Base-by-base conservation (phyloP, 306 rosid species). In the Citrullus colocynthis region DNA sequence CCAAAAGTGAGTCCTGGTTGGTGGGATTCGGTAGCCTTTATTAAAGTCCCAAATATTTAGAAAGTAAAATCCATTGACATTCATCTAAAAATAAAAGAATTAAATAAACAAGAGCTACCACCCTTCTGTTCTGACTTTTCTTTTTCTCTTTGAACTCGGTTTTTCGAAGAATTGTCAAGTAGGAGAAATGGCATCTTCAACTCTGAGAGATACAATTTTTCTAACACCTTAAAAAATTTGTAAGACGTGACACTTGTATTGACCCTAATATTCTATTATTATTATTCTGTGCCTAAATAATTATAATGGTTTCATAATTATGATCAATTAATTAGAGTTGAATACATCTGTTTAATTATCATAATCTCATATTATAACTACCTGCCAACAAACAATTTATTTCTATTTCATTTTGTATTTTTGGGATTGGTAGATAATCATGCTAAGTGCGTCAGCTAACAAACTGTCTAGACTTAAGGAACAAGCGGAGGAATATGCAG, bases 401-500 rank as follows among this genome's bases (percentile, higher is more conserved):
- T 74, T 17, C 20, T n/a, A 34, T 56, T 56, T 36, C 6, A 76
- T 30, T 77, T 15, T 21, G 28, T 9, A 17, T 60, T 10, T 13
- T 9, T 52, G 21, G 20, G 80, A 59, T 80, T 80, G 49, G 37
- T 85, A 96, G 99, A 93, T 96, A 48, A 92, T 96, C 51, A 91
- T 91, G 98, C 87, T 92, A 79, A 96, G 99, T 70, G 99, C 99
- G 55, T 92, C 93, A 12, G 98, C 99, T 70, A 96, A 96, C 87
- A 91, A 89, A 85, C 82, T 96, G 80, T 89, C 94, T 36, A 93
- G 98, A 86, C 84, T 96, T 85, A 89, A 96, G 83, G 99, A 92
- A 82, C 99, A 96, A 75, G 99, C 98, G 7, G 99, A 93, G 85
- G 99, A 96, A 89, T 96, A 96, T 85, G 99, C 99, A 78, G 98